Evolutionary conservation across 1,284 basidiomycete genomes (phyloP).

Genomic region (Meira miltonrushii): DNA sequence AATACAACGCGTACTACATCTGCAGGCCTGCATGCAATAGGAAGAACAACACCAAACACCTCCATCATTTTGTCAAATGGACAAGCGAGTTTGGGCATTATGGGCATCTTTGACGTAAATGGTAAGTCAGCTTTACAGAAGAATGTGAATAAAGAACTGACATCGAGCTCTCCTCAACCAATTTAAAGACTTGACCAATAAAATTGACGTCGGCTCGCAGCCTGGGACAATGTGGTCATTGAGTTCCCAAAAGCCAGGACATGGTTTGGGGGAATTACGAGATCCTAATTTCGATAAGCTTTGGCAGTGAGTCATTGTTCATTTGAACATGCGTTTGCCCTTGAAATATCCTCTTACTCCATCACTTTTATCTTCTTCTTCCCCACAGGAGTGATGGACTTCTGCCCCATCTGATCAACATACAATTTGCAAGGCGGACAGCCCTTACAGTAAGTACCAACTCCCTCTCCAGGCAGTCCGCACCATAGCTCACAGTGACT

Average conservation of each 20-base stretch:
- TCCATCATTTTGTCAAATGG: too few relatives aligned
- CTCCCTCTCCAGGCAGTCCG: background rate
- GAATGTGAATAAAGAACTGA: too few relatives aligned
- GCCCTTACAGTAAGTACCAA: slow-evolving; percentile 68
- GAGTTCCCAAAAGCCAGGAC: slow-evolving; percentile 92
- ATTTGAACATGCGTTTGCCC: background rate
- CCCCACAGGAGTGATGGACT: slow-evolving; percentile 83
- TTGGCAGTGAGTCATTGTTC: slow-evolving; percentile 86
- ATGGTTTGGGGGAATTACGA: slow-evolving; percentile 83
- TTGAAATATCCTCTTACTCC: background rate
- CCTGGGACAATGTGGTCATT: slow-evolving; percentile 82
- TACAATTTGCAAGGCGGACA: slow-evolving; percentile 86
- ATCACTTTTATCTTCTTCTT: slow-evolving; percentile 3
- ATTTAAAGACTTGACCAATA: slow-evolving; percentile 42
- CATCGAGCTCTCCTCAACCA: background rate
- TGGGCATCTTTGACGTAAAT: background rate
- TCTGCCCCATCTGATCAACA: slow-evolving; percentile 90
- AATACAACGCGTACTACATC: too few relatives aligned
- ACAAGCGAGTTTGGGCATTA: background rate
- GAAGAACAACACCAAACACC: too few relatives aligned
- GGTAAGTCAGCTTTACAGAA: too few relatives aligned
- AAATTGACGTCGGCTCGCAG: slow-evolving; percentile 38
- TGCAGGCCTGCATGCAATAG: too few relatives aligned
- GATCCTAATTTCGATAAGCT: slow-evolving; percentile 87
- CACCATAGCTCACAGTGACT: background rate